Conservation (phyloP, 257 asterid genomes). For the Ocimum tenuiflorum region DNA sequence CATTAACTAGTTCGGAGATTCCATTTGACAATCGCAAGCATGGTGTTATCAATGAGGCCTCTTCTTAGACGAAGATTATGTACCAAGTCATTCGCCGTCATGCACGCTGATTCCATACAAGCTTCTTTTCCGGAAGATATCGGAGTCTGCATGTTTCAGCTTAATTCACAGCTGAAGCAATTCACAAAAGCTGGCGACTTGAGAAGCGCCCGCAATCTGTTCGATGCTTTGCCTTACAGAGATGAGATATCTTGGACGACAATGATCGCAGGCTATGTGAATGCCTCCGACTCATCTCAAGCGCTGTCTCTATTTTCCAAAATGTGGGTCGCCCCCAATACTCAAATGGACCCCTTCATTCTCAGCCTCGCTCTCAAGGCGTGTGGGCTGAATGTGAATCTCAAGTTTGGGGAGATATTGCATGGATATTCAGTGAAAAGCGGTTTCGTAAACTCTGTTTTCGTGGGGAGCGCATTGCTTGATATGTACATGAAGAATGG, state of each 20-base stretch:
- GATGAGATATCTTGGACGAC: conserved; percentile 82
- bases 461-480: conserved; percentile 75
- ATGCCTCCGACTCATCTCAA: conserved; percentile 44
- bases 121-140: conserved; percentile 20
- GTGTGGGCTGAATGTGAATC: conserved; percentile 41
- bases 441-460: conserved; percentile 56
- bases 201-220: conserved; percentile 58
- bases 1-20: background rate
- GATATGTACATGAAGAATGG: conserved; percentile 77
- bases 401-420: conserved; percentile 42
- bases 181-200: conserved; percentile 44
- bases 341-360: conserved; percentile 63
- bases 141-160: conserved; percentile 30
- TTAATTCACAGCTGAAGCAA: conserved; percentile 49
- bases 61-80: conserved; percentile 29
- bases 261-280: conserved; percentile 70
- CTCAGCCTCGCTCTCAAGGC: conserved; percentile 81
- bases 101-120: conserved; percentile 27
- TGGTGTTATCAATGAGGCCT: conserved; percentile 30
- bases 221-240: conserved; percentile 56
- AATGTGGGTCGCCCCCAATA: conserved; percentile 39
- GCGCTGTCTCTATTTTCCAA: conserved; percentile 64
- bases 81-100: conserved; percentile 31
- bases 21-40: conserved; percentile 4
- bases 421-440: conserved; percentile 57